A percentile compares a stretch with the other conserved stretches of the same genome.
phyloP scores from a whole-genome alignment of 495 filamentous ascomycete species.

The Trichocladium uniseriatum region DNA sequence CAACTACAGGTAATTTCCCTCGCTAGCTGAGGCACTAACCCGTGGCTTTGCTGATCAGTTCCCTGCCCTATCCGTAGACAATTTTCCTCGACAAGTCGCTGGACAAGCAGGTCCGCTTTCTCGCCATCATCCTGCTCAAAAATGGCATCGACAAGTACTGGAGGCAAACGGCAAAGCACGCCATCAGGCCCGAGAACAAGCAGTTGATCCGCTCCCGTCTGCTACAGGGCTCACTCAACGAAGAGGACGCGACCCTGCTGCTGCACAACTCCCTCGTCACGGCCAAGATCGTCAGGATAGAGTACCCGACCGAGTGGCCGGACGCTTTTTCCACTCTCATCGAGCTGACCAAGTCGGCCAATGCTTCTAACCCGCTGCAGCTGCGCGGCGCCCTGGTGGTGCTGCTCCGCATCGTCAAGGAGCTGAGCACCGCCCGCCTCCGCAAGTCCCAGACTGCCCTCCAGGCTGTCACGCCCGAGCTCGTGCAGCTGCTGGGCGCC shows the following conservation, averaged over 20 bases:
- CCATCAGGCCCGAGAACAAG: slow-evolving; percentile 68
- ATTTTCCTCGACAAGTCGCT: slow-evolving; percentile 69
- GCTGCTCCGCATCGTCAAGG: slow-evolving; percentile 78
- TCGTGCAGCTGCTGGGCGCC: slow-evolving; percentile 63
- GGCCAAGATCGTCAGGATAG: slow-evolving; percentile 78
- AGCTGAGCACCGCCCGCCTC: slow-evolving; percentile 70
- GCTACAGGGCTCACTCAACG: slow-evolving; percentile 61
- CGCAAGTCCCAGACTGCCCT: slow-evolving; percentile 59
- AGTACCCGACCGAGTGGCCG: slow-evolving; percentile 80
- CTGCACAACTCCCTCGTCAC: slow-evolving; percentile 79
- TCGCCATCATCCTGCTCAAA: slow-evolving; percentile 89
- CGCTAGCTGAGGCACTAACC: slow-evolving; percentile 4
- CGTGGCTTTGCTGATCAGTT: neutral
- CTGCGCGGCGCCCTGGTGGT: slow-evolving; percentile 67
- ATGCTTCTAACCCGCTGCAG: slow-evolving; percentile 37
- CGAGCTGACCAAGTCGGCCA: slow-evolving; percentile 44
- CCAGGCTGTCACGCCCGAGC: slow-evolving; percentile 65
- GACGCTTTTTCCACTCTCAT: slow-evolving; percentile 51
- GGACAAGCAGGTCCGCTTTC: slow-evolving; percentile 66
- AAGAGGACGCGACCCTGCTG: slow-evolving; percentile 63
- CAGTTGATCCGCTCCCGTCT: slow-evolving; percentile 60
- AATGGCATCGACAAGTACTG: slow-evolving; percentile 94
- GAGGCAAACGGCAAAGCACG: slow-evolving; percentile 61
- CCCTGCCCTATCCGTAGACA: slow-evolving; percentile 38
- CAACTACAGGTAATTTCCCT: slow-evolving; percentile 56